phyloP scores from a whole-genome alignment of 2,329 filamentous ascomycete species.

The Xylariaceae sp. region DNA sequence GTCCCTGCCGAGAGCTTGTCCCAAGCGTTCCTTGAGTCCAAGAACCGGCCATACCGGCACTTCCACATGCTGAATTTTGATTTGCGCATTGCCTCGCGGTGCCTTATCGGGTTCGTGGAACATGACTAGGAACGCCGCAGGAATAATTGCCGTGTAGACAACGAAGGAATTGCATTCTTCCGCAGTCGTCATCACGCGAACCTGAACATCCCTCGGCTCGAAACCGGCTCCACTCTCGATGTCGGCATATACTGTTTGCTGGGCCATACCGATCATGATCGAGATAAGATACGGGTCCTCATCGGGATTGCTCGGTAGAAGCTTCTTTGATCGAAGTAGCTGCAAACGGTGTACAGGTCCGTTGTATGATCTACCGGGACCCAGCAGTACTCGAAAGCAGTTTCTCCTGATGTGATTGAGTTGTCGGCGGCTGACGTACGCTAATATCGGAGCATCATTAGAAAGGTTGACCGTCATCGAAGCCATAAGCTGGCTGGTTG shows the following conservation, averaged over 20 bases:
- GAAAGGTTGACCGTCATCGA: slow-evolving; percentile 27
- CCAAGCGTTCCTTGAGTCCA: slow-evolving; percentile 58
- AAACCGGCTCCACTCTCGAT: slow-evolving; percentile 18
- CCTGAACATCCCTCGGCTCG: slow-evolving; percentile 46
- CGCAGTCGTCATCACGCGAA: slow-evolving; percentile 50
- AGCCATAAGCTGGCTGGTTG: slow-evolving; percentile 30
- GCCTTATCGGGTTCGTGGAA: slow-evolving; percentile 53
- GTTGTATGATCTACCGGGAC: slow-evolving; percentile 47
- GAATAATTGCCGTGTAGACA: slow-evolving; percentile 55
- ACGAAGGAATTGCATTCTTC: slow-evolving; percentile 56
- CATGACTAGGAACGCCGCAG: slow-evolving; percentile 50
- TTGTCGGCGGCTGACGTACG: slow-evolving; percentile 53
- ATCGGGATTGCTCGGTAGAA: slow-evolving; percentile 51
- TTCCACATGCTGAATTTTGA: slow-evolving; percentile 51
- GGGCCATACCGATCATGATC: slow-evolving; percentile 59
- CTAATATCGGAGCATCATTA: slow-evolving; percentile 42
- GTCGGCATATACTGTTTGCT: slow-evolving; percentile 53
- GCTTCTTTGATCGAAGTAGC: slow-evolving; percentile 47
- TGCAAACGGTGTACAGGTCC: slow-evolving; percentile 52
- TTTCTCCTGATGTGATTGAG: slow-evolving; percentile 49
- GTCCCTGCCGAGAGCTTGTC: slow-evolving; percentile 54
- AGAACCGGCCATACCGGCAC: slow-evolving; percentile 59
- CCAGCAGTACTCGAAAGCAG: slow-evolving; percentile 49
- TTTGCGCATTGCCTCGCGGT: slow-evolving; percentile 38
- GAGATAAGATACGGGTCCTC: slow-evolving; percentile 57